These are phyloP conservation scores for Pyrenochaeta sp. DNA, from an alignment of 2,329 filamentous ascomycete genomes.

Conservation along the genomic window DNA sequence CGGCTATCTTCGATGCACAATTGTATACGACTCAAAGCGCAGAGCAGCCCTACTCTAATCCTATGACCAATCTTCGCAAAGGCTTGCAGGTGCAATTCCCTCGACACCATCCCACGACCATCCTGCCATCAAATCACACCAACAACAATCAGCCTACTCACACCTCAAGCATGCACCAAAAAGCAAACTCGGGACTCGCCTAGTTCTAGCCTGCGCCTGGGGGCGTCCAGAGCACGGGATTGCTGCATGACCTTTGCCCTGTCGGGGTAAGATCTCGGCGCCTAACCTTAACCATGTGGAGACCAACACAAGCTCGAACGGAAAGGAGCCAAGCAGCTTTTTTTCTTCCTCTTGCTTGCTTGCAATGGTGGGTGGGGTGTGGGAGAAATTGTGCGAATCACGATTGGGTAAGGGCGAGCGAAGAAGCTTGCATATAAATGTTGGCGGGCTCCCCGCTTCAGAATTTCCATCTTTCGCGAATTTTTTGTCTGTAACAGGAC, in stretches of 20 bases:
- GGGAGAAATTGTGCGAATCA: background rate
- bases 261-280: conserved; percentile 25
- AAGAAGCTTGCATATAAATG: conserved; percentile 27
- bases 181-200: conserved; percentile 37
- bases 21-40: too few species aligned
- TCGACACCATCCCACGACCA: background rate
- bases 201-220: conserved; percentile 17
- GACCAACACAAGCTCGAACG: conserved; percentile 24
- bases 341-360: conserved; percentile 18
- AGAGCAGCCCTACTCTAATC: background rate
- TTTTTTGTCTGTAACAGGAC: background rate
- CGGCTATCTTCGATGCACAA: too few species aligned
- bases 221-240: conserved; percentile 24
- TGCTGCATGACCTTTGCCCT: conserved; percentile 16
- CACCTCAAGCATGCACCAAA: conserved; percentile 15
- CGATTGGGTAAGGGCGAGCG: conserved; percentile 6
- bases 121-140: background rate
- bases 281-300: conserved; percentile 29
- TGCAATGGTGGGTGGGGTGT: conserved; percentile 12
- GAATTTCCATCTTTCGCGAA: background rate
- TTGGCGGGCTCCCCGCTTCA: conserved; percentile 24
- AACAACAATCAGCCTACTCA: conserved; percentile 5
- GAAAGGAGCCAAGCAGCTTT: conserved; percentile 27
- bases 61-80: conserved; percentile 5
- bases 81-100: background rate